Evolutionary conservation across 352 stramenopile genomes (phyloP), one percentile per base, ranked within the genome.

Genomic region (Pythium phragmitis): DNA sequence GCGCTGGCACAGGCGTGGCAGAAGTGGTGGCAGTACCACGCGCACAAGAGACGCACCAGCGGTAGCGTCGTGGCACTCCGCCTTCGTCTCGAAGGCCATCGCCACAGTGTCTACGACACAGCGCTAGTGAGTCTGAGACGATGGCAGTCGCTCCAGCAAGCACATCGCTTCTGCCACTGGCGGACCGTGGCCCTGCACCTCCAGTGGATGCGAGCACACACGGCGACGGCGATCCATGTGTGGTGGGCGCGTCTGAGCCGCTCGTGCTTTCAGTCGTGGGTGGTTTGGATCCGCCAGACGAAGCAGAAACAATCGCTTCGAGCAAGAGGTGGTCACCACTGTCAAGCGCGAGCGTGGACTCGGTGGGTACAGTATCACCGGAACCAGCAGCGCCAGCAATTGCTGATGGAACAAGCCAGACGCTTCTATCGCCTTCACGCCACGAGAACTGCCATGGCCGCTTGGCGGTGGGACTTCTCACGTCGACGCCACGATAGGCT

Each of bases 191-290:
- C 39, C 7, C 9, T 19, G 0, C 11, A 48, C 3, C 56, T n/a
- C 11, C 48, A 41, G 11, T 70, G 57, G 64, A 60, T 66, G 39
- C 57, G 57, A n/a, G 13, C 2, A 2, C 30, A 66, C 26, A 70
- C 64, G 3, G 26, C 6, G 7, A 13, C n/a, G 9, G 64, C 64
- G 0, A 51, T 70, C 0, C 49, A 53, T 2, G 1, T 36, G 23
- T 71, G 65, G 65, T 46, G 60, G 28, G 13, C 33, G 14, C 14
- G 17, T 8, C 53, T 60, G 11, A 57, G 3, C 16, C 1, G 13
- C 2, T 14, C 36, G 13, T 36, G 8, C 8, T 67, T 71, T 36
- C 23, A 12, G 3, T 42, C n/a, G 11, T 71, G 65, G 65, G 16
- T 16, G n/a, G 2, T 11, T 1, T 63, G 57, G 65, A 55, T 19